Base-by-base conservation (phyloP, 805 yeast species). In the Yamadazyma scolyti region DNA sequence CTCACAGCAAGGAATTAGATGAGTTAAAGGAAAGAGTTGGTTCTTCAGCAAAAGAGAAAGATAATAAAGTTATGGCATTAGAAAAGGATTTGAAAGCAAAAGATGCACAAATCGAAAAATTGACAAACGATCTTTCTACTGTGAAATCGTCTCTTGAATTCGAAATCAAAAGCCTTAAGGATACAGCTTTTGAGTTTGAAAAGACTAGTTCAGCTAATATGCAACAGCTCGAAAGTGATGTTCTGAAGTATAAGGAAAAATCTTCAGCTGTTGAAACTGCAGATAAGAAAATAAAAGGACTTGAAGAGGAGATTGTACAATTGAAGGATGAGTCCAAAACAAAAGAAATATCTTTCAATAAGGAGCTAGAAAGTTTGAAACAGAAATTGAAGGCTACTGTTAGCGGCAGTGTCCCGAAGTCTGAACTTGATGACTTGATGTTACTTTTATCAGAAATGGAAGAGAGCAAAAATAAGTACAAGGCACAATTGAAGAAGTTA, bases 401-500 rank as follows among this genome's bases (percentile, higher is more conserved):
- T 45, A 33, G 24, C 12, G 38, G 30, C 7, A 37, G 42, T 23
- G 79, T 71, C 10, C 70, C 77, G 2, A 68, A 65, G 39, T 48
- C 71, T 2, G 85, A 79, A 16, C 48, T 78, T 8, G 95, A 87
- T 45, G 95, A 85, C 40, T 54, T 87, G 46, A 72, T 87, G 77
- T 56, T 86, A 15, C 60, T 88, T 12, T 76, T 88, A 53, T 74
- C 82, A 12, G 95, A 85, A 27, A 60, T 86, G 44, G 95, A 87
- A 37, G 87, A 81, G 29, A 75, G 72, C 41, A 76, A 76, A 35
- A 61, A 67, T 18, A 65, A 65, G 39, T 79, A 84, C 51, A 80
- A 79, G 47, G 46, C 54, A 5, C 67, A 61, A 36, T 64, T 82
- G 22, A 65, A 62, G 34, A 60, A 51, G 0, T 47, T 77, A 4